Conservation (phyloP, 257 asterid genomes). For the Solanum paucissectum region DNA sequence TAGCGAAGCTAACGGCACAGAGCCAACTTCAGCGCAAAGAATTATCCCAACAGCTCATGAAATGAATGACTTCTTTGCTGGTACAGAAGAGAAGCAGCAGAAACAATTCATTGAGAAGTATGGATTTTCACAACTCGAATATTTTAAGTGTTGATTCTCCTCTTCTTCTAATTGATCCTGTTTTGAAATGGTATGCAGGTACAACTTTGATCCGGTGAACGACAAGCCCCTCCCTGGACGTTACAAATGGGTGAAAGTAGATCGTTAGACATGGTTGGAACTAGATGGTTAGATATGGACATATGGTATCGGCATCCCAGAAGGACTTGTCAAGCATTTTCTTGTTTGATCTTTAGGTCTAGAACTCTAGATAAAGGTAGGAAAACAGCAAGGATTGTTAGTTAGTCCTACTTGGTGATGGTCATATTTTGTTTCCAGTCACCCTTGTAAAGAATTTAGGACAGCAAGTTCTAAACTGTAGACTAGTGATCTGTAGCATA, state of each 20-base stretch:
- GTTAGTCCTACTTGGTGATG: constrained; percentile 9
- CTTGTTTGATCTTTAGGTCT: neutral
- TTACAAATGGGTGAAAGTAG: constrained; percentile 19
- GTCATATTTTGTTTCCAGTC: constrained; percentile 6
- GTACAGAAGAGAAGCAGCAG: constrained; percentile 13
- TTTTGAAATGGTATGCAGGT: constrained; percentile 11
- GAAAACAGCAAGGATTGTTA: neutral
- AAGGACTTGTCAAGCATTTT: constrained; percentile 3
- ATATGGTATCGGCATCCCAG: neutral
- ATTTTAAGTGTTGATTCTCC: neutral
- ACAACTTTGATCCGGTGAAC: constrained; percentile 29
- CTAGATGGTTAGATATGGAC: constrained; percentile 1
- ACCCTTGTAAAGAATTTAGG: constrained; percentile 16
- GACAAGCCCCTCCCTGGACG: constrained; percentile 28
- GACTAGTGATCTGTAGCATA: constrained; percentile 35
- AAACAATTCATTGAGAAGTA: constrained; percentile 23
- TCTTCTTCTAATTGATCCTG: neutral
- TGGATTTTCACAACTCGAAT: neutral
- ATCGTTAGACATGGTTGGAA: constrained; percentile 4
- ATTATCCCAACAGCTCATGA: constrained; percentile 12
- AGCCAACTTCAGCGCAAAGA: neutral
- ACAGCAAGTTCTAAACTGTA: constrained; percentile 11
- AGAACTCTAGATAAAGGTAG: neutral
- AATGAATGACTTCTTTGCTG: constrained; percentile 10
- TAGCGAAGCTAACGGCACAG: neutral